A percentile compares a stretch with the other conserved stretches of the same genome.
These are phyloP conservation scores for Syzygium aromaticum DNA, from an alignment of 345 rosid species.

Conservation along the genomic window DNA sequence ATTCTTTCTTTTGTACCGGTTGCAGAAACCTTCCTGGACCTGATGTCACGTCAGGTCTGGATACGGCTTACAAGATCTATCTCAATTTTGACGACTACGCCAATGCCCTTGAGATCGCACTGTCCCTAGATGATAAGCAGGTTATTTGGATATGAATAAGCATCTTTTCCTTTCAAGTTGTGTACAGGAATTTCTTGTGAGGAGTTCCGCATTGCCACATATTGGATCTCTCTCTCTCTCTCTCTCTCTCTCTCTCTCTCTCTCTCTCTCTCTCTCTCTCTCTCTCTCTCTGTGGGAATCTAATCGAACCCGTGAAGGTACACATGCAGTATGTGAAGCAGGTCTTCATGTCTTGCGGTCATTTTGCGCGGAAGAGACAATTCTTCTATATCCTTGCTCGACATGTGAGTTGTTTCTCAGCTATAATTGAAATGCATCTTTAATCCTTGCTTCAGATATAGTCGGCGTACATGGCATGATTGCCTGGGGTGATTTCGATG, in stretches of 20 bases:
- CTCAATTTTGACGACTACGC: slow-evolving; percentile 60
- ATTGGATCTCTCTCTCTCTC: neutral
- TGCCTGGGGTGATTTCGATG: neutral
- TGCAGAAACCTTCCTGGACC: slow-evolving; percentile 89
- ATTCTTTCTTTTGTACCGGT: slow-evolving; percentile 6
- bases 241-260: too few species aligned
- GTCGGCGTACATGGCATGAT: neutral
- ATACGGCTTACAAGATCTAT: slow-evolving; percentile 74
- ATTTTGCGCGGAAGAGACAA: slow-evolving; percentile 62
- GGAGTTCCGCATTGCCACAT: neutral
- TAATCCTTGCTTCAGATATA: neutral
- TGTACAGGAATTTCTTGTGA: neutral
- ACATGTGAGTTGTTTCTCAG: slow-evolving; percentile 50
- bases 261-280: neutral
- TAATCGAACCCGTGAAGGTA: slow-evolving; percentile 9
- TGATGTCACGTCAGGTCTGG: slow-evolving; percentile 68
- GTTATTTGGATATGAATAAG: slow-evolving; percentile 19
- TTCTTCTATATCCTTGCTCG: slow-evolving; percentile 85
- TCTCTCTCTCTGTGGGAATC: neutral
- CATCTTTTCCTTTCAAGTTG: neutral
- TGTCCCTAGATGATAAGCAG: slow-evolving; percentile 75
- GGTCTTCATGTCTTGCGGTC: slow-evolving; percentile 67
- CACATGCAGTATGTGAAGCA: slow-evolving; percentile 63
- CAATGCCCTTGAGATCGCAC: slow-evolving; percentile 78
- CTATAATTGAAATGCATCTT: neutral